Conservation (phyloP, 2,329 filamentous ascomycete species). For the Claviceps fusiformis region DNA sequence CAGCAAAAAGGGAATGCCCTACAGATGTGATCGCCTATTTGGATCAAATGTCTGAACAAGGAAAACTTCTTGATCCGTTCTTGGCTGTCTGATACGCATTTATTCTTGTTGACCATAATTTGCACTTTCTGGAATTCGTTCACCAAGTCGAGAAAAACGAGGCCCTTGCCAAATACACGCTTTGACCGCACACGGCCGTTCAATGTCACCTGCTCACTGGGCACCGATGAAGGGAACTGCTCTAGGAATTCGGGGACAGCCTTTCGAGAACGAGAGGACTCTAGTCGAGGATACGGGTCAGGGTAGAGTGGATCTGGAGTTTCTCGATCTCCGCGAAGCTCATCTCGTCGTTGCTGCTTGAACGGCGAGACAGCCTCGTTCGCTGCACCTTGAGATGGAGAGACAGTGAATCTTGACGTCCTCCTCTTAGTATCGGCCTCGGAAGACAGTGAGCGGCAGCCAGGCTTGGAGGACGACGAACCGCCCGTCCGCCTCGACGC, state of each 20-base stretch:
- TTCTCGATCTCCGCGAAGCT: slow-evolving; percentile 19
- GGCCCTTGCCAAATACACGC: slow-evolving; percentile 58
- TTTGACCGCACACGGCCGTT: slow-evolving; percentile 59
- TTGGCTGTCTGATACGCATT: slow-evolving; percentile 22
- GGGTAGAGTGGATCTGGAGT: slow-evolving; percentile 22
- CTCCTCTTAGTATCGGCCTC: slow-evolving; percentile 6
- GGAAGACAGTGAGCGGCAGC: slow-evolving; percentile 10
- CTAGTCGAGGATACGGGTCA: slow-evolving; percentile 23
- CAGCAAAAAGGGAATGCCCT: slow-evolving; percentile 22
- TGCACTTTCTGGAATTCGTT: slow-evolving; percentile 63
- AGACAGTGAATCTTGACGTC: slow-evolving; percentile 8
- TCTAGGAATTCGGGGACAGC: slow-evolving; percentile 23
- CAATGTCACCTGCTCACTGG: slow-evolving; percentile 18
- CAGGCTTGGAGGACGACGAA: not conserved
- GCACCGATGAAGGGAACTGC: slow-evolving; percentile 13
- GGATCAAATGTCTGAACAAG: slow-evolving; percentile 49
- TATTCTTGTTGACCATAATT: slow-evolving; percentile 56
- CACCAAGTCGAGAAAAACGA: slow-evolving; percentile 72
- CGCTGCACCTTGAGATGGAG: slow-evolving; percentile 9
- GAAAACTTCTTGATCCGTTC: slow-evolving; percentile 35
- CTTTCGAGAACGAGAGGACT: slow-evolving; percentile 12
- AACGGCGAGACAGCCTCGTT: slow-evolving; percentile 19
- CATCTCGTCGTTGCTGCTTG: slow-evolving; percentile 21
- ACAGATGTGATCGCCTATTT: slow-evolving; percentile 77
- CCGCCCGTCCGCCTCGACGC: slow-evolving; percentile 1